phyloP scores from a whole-genome alignment of 768 basidiomycete genomes.

The Lanmaoa pseudosensibilis region DNA sequence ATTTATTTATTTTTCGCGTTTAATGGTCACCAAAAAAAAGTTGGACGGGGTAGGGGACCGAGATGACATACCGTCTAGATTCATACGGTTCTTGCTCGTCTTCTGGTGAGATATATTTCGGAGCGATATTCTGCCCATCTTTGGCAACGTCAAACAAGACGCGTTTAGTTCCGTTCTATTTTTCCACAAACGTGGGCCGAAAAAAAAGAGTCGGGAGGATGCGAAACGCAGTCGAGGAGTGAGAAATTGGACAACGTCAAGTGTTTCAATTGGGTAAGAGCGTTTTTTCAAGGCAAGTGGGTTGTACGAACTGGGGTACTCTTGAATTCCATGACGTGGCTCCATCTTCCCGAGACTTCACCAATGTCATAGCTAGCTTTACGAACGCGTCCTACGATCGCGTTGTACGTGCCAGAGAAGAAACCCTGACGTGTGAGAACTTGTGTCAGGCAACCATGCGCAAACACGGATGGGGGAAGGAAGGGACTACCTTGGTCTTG shows the following conservation, averaged over 20 bases:
- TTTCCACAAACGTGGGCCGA: neutral
- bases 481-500: constrained; percentile 81
- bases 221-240: too few relatives aligned
- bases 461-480: neutral
- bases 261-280: neutral
- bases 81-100: constrained; percentile 88
- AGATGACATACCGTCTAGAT: constrained; percentile 65
- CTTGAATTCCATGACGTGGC: constrained; percentile 84
- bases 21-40: too few relatives aligned
- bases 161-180: constrained; percentile 65
- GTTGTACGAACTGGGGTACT: constrained; percentile 52
- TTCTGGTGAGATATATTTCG: constrained; percentile 84
- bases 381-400: constrained; percentile 78
- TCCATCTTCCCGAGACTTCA: constrained; percentile 91
- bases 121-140: constrained; percentile 70
- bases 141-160: constrained; percentile 82
- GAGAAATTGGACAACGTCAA: too few relatives aligned
- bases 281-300: neutral
- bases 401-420: constrained; percentile 96
- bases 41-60: neutral
- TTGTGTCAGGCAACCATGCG: neutral
- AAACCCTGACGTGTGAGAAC: constrained; percentile 63
- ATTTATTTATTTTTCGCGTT: too few relatives aligned
- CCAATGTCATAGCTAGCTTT: constrained; percentile 66
- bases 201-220: neutral